Evolutionary conservation across 768 basidiomycete genomes (phyloP), one percentile per base, ranked within the genome.

Genomic region (Melanogaster broomeanus): DNA sequence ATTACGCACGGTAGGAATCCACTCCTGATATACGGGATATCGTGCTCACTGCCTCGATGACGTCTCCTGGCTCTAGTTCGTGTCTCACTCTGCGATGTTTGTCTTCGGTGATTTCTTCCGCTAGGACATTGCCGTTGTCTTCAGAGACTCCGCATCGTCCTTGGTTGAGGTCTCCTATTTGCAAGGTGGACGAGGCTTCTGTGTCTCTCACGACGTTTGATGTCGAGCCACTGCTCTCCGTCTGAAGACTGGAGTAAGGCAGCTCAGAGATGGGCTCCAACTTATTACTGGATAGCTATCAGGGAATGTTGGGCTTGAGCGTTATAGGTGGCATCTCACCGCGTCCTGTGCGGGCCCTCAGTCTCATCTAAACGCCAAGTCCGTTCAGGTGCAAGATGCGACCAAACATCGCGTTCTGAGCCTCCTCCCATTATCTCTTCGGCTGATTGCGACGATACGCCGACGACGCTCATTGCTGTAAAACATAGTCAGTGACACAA

Each of bases 281-380:
- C 64, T 89, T 90, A 66, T 88, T 90, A 59, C 91, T 93, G 33
- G 44, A 2, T 51, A 22, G 25, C 9, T 24, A 18, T 62, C 10
- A 65, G 51, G 11, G 6, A 48, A 16, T 33, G 15, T 11, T 6
- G 27, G 24, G 19, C 4, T n/a, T 15, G 13, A 12, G 31, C 40
- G 7, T 6, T 9, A 3, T 16, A 19, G 15, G 7, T 25, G 4
- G 35, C 7, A 1, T 57, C 77, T 25, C 60, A 92, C 93, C 93
- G 76, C 47, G 90, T 88, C 42, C 93, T 82, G 59, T 90, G 80
- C 2, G 93, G 93, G 1, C 93, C 94, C 61, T 97, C 94, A 2
- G 93, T 94, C 61, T 95, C 93, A 55, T 96, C 94, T 40, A 96
- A 69, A 28, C 86, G 74, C 94, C 94, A 96, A 11, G 78, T 59